Base-by-base conservation (phyloP, 108 stramenopile genomes). In the Craspedostauros australis region DNA sequence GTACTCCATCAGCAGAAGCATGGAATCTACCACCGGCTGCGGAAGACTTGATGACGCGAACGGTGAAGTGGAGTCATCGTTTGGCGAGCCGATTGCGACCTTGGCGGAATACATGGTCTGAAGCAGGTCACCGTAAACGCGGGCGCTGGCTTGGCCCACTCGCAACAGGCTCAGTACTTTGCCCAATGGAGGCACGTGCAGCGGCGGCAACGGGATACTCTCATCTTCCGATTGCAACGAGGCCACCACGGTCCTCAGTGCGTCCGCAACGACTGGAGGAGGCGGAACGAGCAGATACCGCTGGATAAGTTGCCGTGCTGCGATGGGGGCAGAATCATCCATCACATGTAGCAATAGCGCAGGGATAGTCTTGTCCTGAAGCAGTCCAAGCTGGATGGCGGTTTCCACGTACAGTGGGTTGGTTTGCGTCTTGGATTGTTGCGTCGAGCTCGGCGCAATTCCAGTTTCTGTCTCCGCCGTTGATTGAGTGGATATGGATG, bases 141-240 rank as follows among this genome's bases (percentile, higher is more conserved):
- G 20, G 3, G 84, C 86, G 36, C 80, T 73, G 1, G 91, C 91
- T 52, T 92, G 84, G 6, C 84, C 84, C n/a, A 82, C 84, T 21
- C 78, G 74, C 38, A 92, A 68, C 66, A 88, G 43, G 20, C 80
- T 66, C 12, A 82, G 34, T 9, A 86, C 66, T 53, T 88, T 88
- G 0, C 86, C 91, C 1, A 85, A 45, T 4, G 84, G 68, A 20
- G 80, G 79, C 9, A 78, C 71, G 38, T 56, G 7, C 47, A 82
- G 55, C 11, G 66, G 40, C 20, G 77, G 66, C n/a, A 77, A 31
- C 16, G 59, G 39, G 7, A 42, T 28, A 25, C 34, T 51, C 8
- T 37, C 42, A 45, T 64, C 28, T 8, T 66, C 59, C 15, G 68
- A 46, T 46, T 76, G 76, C 19, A 88, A 39, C 14, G 64, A 50